Conservation (phyloP, 441 rosid species). For the Breynia disticha region DNA sequence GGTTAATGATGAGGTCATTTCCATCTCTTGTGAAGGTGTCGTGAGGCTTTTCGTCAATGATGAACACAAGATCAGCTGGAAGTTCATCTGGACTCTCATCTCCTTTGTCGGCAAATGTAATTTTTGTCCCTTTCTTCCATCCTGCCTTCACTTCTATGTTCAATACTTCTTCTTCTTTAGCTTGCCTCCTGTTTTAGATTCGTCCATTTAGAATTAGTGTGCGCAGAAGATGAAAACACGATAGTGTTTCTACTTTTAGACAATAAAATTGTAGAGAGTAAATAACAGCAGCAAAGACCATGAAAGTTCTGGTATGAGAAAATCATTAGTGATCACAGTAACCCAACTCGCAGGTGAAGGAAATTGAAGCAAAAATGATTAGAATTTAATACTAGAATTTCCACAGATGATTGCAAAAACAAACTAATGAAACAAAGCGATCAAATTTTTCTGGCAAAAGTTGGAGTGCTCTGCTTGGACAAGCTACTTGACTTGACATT, state of each 20-base stretch:
- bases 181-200: constrained; percentile 40
- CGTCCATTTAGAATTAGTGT: constrained; percentile 4
- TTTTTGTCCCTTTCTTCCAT: constrained; percentile 93
- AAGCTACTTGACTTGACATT: too few species aligned
- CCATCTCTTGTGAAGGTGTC: constrained; percentile 61
- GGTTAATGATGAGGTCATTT: constrained; percentile 56
- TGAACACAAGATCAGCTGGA: constrained; percentile 82
- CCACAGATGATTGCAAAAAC: too few species aligned
- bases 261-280: too few species aligned
- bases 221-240: not conserved
- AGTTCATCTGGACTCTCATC: constrained; percentile 77
- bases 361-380: too few species aligned
- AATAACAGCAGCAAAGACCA: too few species aligned
- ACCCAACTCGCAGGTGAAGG: too few species aligned
- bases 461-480: too few species aligned
- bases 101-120: constrained; percentile 86
- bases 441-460: not conserved
- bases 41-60: constrained; percentile 78
- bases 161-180: constrained; percentile 61
- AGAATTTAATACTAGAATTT: too few species aligned
- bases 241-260: too few species aligned
- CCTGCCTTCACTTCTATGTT: constrained; percentile 87
- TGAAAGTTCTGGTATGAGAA: too few species aligned
- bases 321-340: too few species aligned
- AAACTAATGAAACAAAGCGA: too few species aligned